Conservation (phyloP, 768 basidiomycete genomes). For the Rhizopogon vesiculosus region DNA sequence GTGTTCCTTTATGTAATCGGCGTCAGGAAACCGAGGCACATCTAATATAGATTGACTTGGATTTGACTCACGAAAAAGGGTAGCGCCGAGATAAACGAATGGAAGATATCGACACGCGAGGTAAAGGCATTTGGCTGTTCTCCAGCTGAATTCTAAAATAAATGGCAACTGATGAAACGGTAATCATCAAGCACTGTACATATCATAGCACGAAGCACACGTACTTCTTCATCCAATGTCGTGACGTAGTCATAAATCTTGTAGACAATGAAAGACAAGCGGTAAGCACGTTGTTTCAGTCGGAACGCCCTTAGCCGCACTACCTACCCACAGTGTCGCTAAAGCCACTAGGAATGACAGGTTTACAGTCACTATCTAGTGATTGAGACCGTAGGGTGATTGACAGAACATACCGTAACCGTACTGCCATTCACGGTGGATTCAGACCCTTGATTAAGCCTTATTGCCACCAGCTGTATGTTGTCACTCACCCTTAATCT, state of each 20-base stretch:
- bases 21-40: neutral
- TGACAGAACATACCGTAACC: neutral
- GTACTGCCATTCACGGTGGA: neutral
- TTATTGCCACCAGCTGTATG: too few relatives aligned
- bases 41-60: neutral
- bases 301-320: neutral
- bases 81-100: neutral
- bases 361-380: neutral
- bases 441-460: neutral
- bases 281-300: neutral
- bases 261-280: neutral
- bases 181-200: neutral
- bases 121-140: neutral
- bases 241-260: slow-evolving; percentile 1
- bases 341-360: neutral
- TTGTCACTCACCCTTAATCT: neutral
- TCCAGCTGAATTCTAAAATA: neutral
- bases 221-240: slow-evolving; percentile 2
- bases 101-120: slow-evolving; percentile 9
- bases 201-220: neutral
- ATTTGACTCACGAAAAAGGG: neutral
- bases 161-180: neutral
- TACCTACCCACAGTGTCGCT: neutral
- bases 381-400: too few relatives aligned
- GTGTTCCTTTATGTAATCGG: slow-evolving; percentile 17